phyloP scores from a whole-genome alignment of 805 yeast species.

The Wickerhamiella sergipiensis region DNA sequence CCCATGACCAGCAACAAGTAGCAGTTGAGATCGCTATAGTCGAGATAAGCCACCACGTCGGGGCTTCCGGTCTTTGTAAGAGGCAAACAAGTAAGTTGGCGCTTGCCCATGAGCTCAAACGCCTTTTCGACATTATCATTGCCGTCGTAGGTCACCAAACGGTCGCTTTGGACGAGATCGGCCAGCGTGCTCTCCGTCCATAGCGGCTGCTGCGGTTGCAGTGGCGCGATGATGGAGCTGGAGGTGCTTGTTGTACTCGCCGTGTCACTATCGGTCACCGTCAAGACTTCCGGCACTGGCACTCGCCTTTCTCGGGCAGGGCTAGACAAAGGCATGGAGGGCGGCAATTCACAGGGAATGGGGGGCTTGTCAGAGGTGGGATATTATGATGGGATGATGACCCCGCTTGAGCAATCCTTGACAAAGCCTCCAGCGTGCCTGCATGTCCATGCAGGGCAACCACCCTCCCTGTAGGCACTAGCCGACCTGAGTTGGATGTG shows the following conservation, averaged over 20 bases:
- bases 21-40: conserved; percentile 81
- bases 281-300: neutral
- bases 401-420: neutral
- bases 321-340: neutral
- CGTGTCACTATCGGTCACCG: neutral
- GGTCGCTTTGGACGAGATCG: conserved; percentile 67
- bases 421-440: neutral
- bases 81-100: conserved; percentile 78
- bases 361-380: neutral
- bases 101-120: conserved; percentile 56
- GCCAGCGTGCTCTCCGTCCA: conserved; percentile 36
- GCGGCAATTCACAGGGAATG: neutral
- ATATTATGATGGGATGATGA: conserved; percentile 1
- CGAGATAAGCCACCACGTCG: conserved; percentile 47
- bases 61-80: conserved; percentile 27
- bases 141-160: conserved; percentile 56
- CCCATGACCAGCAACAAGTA: conserved; percentile 75
- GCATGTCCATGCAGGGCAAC: neutral
- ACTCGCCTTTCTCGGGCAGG: neutral
- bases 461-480: neutral
- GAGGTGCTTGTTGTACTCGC: neutral
- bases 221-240: neutral
- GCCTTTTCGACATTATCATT: conserved; percentile 73
- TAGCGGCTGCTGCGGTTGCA: neutral
- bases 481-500: too few relatives aligned